A percentile compares a stretch with the other conserved stretches of the same genome.
Evolutionary conservation across 176 grass and related monocot genomes (phyloP).

Genomic region (Oryza officinalis): DNA sequence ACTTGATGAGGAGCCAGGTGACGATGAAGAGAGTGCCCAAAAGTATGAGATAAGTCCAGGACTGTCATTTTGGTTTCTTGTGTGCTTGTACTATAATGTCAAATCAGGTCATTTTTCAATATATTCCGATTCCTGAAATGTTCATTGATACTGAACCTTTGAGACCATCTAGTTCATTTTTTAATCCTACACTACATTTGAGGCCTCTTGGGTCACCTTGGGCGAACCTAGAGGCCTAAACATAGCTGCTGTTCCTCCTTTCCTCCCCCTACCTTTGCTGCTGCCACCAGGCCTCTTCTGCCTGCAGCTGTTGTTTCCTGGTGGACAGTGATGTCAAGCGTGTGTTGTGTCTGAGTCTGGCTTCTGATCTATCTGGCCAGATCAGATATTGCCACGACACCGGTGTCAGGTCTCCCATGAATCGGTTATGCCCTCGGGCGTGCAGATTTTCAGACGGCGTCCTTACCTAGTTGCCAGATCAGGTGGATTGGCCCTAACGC

Average conservation of each 20-base stretch:
- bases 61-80: conserved; percentile 39
- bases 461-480: background rate
- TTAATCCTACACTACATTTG: background rate
- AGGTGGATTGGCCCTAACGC: background rate
- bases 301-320: background rate
- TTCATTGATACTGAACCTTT: background rate
- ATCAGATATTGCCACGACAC: background rate
- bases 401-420: background rate
- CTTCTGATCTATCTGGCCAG: background rate
- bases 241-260: background rate
- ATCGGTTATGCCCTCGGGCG: background rate
- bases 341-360: background rate
- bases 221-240: too few species aligned
- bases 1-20: conserved; percentile 95
- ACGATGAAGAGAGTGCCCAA: conserved; percentile 92
- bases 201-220: background rate
- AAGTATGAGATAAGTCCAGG: conserved; percentile 51
- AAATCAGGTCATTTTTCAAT: conserved; percentile 8
- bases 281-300: background rate
- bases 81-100: background rate
- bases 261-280: background rate
- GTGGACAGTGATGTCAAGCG: background rate
- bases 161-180: conserved; percentile 10
- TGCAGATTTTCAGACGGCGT: background rate
- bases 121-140: conserved; percentile 19